Percentiles rank a stretch among this genome's conserved stretches.
phyloP scores from a whole-genome alignment of 2,329 filamentous ascomycete species.

The Dactylonectria estremocensis region DNA sequence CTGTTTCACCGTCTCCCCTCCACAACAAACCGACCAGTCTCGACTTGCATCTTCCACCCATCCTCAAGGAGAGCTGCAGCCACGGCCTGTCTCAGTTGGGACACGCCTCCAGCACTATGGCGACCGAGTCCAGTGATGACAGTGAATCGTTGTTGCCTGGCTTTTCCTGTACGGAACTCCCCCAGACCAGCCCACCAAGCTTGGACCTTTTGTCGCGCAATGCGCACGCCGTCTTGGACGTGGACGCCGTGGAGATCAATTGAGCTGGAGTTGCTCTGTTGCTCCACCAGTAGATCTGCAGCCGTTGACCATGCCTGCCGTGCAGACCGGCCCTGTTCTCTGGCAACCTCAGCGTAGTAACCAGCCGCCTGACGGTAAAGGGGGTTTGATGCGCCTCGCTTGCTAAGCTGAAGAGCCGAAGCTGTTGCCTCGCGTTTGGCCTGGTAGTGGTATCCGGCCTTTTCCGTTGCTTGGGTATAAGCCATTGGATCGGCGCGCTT shows the following conservation, averaged over 20 bases:
- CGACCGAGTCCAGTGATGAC: slow-evolving; percentile 87
- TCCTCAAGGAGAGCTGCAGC: slow-evolving; percentile 80
- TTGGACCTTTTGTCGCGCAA: slow-evolving; percentile 77
- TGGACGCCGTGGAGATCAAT: slow-evolving; percentile 89
- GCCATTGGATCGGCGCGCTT: slow-evolving; percentile 32
- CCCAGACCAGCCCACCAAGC: slow-evolving; percentile 84
- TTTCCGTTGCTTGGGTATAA: slow-evolving; percentile 49
- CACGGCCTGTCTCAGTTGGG: slow-evolving; percentile 85
- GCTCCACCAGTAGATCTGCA: slow-evolving; percentile 79
- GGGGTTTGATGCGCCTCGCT: slow-evolving; percentile 75
- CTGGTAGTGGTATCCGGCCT: slow-evolving; percentile 48
- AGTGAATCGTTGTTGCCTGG: slow-evolving; percentile 71
- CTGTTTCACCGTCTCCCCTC: slow-evolving; percentile 66
- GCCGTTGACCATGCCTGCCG: slow-evolving; percentile 73
- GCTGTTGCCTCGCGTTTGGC: slow-evolving; percentile 52
- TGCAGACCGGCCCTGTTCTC: slow-evolving; percentile 73
- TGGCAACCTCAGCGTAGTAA: slow-evolving; percentile 81
- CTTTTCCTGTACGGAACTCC: slow-evolving; percentile 69
- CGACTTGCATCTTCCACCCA: slow-evolving; percentile 86
- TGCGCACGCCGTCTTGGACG: slow-evolving; percentile 85
- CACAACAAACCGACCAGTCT: slow-evolving; percentile 80
- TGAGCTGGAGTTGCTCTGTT: slow-evolving; percentile 72
- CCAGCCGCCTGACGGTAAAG: slow-evolving; percentile 83
- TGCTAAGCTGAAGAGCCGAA: slow-evolving; percentile 60
- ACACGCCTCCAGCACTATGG: slow-evolving; percentile 84